Conservation (phyloP, 2,329 filamentous ascomycete species). For the Aspergillus spinulosporus region DNA sequence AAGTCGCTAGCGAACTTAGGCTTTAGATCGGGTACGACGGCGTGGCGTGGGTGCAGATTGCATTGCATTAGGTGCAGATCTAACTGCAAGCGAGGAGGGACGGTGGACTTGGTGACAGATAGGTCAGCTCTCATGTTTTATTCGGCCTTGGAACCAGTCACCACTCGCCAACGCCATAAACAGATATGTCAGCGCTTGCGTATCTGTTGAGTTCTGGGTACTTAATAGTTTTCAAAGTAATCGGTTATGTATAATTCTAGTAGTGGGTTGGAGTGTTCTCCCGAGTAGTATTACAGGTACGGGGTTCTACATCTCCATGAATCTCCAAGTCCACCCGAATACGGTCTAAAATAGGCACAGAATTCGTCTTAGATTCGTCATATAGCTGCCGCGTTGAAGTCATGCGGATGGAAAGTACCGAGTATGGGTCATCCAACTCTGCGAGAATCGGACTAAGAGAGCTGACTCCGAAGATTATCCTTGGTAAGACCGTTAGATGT, state of each 20-base stretch:
- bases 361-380: constrained; percentile 12
- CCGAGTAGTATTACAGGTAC: too few species aligned
- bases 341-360: neutral
- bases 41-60: constrained; percentile 13
- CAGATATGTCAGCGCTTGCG: too few species aligned
- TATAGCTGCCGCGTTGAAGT: constrained; percentile 1
- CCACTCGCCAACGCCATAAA: too few species aligned
- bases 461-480: neutral
- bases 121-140: neutral
- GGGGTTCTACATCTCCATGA: too few species aligned
- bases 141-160: too few species aligned
- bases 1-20: neutral
- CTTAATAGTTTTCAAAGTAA: too few species aligned
- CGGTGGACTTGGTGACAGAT: neutral
- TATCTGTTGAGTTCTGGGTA: too few species aligned
- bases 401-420: neutral
- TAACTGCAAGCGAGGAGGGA: constrained; percentile 12
- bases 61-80: constrained; percentile 18
- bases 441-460: neutral
- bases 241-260: too few species aligned
- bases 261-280: too few species aligned
- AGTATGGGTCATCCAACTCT: constrained; percentile 3
- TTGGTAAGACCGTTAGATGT: neutral
- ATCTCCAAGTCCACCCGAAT: neutral
- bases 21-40: constrained; percentile 6